Evolutionary conservation across 1,284 basidiomycete genomes (phyloP), one percentile per base, ranked within the genome.

Genomic region (Waitea zeae): DNA sequence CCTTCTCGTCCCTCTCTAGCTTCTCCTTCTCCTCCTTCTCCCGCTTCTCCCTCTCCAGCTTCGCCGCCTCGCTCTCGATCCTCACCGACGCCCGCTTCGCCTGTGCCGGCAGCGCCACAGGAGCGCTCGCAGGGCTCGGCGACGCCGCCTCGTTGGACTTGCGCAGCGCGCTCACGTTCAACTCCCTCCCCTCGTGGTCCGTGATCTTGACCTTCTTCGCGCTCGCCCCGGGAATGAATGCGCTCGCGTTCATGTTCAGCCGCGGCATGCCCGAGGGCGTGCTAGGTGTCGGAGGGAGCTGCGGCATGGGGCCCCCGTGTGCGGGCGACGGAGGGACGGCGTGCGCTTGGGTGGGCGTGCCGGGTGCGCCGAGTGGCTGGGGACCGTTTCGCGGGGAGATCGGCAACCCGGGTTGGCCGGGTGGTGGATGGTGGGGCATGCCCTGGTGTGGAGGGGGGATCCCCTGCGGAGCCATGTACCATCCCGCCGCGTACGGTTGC

Each of bases 341-440:
- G 41, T 75, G 73, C 1, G 66, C 41, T 31, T 68, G 56, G 0
- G 72, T 76, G 6, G 77, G 78, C 2, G 78, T 80, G 20, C 68
- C 69, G 17, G 75, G 72, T 2, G 56, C 49, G 45, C 68, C 70
- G 13, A 79, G 53, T 28, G 54, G 58, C 5, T 66, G 57, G 12
- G 70, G 67, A 22, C 58, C 62, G 46, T 65, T 70, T 41, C 73
- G 67, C 15, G 77, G 78, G 7, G 76, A 80, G 58, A 79, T 67
- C 3, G 67, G 57, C 51, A 69, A 59, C n/a, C 57, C 57, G 30
- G 59, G 59, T 14, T 53, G 45, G 20, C 52, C 51, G 30, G 47
- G 50, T 14, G 50, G 46, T 30, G 20, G 41, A 30, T 40, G 46
- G 35, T 48, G 51, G n/a, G n/a, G n/a, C n/a, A n/a, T n/a, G n/a